These are phyloP conservation scores for Suillus sp. DNA, from an alignment of 768 basidiomycete species.

Conservation along the genomic window DNA sequence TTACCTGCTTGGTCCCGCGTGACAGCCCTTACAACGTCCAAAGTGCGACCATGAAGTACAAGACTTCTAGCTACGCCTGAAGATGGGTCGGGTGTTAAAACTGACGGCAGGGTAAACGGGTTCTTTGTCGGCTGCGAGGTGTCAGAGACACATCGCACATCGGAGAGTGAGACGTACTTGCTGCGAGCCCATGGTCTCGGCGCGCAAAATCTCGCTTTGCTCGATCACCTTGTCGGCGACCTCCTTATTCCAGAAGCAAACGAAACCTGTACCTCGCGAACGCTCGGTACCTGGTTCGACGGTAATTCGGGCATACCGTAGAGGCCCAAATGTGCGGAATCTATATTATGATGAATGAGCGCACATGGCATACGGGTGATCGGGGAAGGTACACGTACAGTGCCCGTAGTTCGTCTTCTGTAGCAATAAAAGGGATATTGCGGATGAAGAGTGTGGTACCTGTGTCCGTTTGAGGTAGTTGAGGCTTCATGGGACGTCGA, in stretches of 20 bases:
- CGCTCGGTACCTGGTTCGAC: conserved; percentile 81
- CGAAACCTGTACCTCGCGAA: conserved; percentile 94
- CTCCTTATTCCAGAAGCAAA: conserved; percentile 93
- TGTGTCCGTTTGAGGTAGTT: conserved; percentile 79
- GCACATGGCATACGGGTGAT: not conserved
- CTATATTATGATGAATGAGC: conserved; percentile 41
- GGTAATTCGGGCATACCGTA: conserved; percentile 92
- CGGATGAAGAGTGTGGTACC: conserved; percentile 94
- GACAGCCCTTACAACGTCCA: conserved; percentile 90
- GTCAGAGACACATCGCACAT: conserved; percentile 4
- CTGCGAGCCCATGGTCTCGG: conserved; percentile 57
- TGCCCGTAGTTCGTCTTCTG: conserved; percentile 87
- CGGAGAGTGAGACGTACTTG: conserved; percentile 32
- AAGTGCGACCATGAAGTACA: conserved; percentile 88
- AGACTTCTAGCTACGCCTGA: conserved; percentile 78
- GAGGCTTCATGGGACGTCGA: conserved; percentile 57
- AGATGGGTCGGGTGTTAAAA: conserved; percentile 93
- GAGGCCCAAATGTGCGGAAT: conserved; percentile 88
- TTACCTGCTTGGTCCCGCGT: conserved; percentile 86
- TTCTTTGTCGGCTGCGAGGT: conserved; percentile 63
- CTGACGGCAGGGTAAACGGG: conserved; percentile 84
- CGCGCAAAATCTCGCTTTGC: conserved; percentile 72
- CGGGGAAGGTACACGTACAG: conserved; percentile 54
- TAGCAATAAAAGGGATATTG: conserved; percentile 89
- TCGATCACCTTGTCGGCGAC: conserved; percentile 85